These are phyloP conservation scores for Ambispora gerdemannii DNA, from an alignment of 192 early-diverging fungal genomes.

Conservation along the genomic window DNA sequence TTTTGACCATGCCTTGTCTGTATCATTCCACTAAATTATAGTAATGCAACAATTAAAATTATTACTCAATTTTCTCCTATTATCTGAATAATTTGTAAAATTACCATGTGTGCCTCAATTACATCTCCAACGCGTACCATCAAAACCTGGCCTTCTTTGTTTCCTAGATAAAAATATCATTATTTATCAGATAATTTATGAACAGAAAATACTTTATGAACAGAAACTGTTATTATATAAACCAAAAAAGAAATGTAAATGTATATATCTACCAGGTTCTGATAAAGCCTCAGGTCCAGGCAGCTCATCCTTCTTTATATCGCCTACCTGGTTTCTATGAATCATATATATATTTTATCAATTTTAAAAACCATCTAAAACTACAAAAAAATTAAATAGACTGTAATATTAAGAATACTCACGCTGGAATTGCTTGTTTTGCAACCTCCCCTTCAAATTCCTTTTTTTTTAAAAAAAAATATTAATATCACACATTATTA, in stretches of 20 bases:
- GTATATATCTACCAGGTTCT: slow-evolving; percentile 47
- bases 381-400: background rate
- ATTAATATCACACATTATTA: background rate
- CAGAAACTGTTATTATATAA: background rate
- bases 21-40: slow-evolving; percentile 63
- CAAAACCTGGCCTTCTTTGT: slow-evolving; percentile 80
- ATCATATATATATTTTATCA: background rate
- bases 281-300: slow-evolving; percentile 72
- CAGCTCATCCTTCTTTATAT: slow-evolving; percentile 77
- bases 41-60: no score
- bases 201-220: slow-evolving; percentile 3
- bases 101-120: slow-evolving; percentile 81
- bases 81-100: background rate
- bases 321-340: slow-evolving; percentile 76
- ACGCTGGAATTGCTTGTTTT: slow-evolving; percentile 59
- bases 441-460: slow-evolving; percentile 55
- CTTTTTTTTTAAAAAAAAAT: slow-evolving; percentile 24
- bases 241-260: slow-evolving; percentile 9
- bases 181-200: no score
- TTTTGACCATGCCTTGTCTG: slow-evolving; percentile 69
- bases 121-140: slow-evolving; percentile 75
- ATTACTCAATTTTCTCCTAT: no score
- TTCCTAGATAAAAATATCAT: slow-evolving; percentile 42
- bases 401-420: slow-evolving; percentile 30
- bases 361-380: background rate